Base-by-base conservation (phyloP, 2,329 filamentous ascomycete species). In the Neospermospora avenae region DNA sequence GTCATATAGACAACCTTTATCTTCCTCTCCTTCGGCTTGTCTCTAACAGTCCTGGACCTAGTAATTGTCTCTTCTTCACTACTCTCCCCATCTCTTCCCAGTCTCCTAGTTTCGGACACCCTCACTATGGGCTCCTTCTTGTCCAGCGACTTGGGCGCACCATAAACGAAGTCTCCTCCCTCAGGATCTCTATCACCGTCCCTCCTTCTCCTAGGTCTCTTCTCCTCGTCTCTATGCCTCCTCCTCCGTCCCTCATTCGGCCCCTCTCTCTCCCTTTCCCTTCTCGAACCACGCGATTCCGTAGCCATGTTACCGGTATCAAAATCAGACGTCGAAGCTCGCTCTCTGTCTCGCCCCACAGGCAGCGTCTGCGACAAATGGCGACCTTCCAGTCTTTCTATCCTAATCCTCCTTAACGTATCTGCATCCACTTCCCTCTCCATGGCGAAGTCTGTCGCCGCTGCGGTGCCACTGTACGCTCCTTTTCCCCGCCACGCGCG, bases 301-400 rank as follows among this genome's bases (percentile, higher is more conserved):
- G 68, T 62, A 34, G 65, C 61, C 64, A 69, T 68, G 51, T 62
- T 70, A 18, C 16, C 31, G 48, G 8, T 22, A 52, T 57, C 25
- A 58, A 35, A 63, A 65, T 56, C 57, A 58, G 28, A 31, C 11
- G 11, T 65, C 41, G 48, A 51, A 49, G 28, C 6, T 5, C 31
- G 8, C 1, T 18, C 24, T 59, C 59, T 24, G 55, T 49, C 48
- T 31, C 44, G 25, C 44, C 24, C 44, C 22, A n/a, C 24, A n/a
- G 10, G 16, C 46, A 34, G 37, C 16, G 28, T 14, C 25, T 25
- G 46, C 22, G 44, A 51, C 48, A 37, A 51, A 24, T 51, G 48
- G 48, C 28, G 48, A 14, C 60, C 57, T 45, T 68, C 68, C 58
- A 67, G 65, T 62, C 64, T 70, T 67, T 72, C 65, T 64, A 70